A percentile compares a stretch with the other conserved stretches of the same genome.
These are phyloP conservation scores for Cercospora janseana DNA, from an alignment of 2,329 filamentous ascomycete genomes.

Conservation along the genomic window DNA sequence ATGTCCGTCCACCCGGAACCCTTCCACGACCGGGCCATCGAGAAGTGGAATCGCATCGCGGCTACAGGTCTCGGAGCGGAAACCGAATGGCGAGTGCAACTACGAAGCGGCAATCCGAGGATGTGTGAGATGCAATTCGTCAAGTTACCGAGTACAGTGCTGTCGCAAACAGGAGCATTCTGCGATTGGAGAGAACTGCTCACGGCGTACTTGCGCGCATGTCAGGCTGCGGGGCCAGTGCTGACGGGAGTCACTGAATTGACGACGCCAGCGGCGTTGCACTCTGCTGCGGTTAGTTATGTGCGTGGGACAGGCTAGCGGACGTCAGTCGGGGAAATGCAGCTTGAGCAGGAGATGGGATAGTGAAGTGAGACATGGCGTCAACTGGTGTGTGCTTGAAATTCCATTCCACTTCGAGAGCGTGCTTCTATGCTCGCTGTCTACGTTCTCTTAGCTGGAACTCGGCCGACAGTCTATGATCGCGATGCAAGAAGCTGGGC, in stretches of 20 bases:
- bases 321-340: constrained; percentile 8
- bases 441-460: constrained; percentile 8
- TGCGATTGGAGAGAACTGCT: constrained; percentile 32
- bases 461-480: constrained; percentile 1
- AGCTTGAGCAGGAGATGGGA: constrained; percentile 5
- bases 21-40: constrained; percentile 20
- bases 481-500: constrained; percentile 7
- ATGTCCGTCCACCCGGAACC: constrained; percentile 22
- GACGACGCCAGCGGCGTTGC: constrained; percentile 1
- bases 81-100: constrained; percentile 26
- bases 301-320: constrained; percentile 12
- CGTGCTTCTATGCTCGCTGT: constrained; percentile 5
- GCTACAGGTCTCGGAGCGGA: constrained; percentile 17
- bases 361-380: constrained; percentile 2
- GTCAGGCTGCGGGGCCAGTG: neutral
- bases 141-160: constrained; percentile 21
- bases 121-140: constrained; percentile 15
- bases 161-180: constrained; percentile 22
- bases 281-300: constrained; percentile 12
- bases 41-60: constrained; percentile 30
- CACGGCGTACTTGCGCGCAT: constrained; percentile 21
- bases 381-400: neutral
- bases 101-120: constrained; percentile 13
- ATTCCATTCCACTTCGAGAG: neutral
- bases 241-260: neutral